phyloP scores from a whole-genome alignment of 192 early-diverging fungal species.

The Backusella westeae region DNA sequence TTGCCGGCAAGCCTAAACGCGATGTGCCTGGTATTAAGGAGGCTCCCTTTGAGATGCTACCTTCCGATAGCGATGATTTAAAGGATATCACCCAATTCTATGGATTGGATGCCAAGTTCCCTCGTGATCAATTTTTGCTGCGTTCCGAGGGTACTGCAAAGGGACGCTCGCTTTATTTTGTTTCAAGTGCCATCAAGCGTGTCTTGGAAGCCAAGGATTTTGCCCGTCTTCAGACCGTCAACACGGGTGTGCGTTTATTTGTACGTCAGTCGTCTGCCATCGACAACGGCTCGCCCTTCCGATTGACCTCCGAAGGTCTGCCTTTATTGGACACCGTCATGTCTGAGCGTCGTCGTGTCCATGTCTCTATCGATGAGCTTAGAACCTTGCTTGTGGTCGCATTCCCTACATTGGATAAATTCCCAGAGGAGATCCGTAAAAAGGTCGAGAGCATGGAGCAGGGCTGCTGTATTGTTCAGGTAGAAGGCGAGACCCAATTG shows the following conservation, averaged over 20 bases:
- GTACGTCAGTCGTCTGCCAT: slow-evolving; percentile 65
- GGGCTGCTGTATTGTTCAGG: slow-evolving; percentile 60
- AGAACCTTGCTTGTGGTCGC: slow-evolving; percentile 46
- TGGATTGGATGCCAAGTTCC: slow-evolving; percentile 73
- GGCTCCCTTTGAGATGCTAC: slow-evolving; percentile 86
- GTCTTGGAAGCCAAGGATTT: slow-evolving; percentile 64
- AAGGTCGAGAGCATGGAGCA: slow-evolving; percentile 21
- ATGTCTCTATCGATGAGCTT: slow-evolving; percentile 47
- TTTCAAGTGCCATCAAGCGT: slow-evolving; percentile 75
- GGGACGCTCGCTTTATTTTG: slow-evolving; percentile 81
- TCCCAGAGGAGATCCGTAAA: slow-evolving; percentile 12
- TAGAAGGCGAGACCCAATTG: slow-evolving; percentile 19
- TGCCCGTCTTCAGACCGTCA: slow-evolving; percentile 74
- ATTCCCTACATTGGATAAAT: slow-evolving; percentile 41
- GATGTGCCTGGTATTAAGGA: slow-evolving; percentile 61
- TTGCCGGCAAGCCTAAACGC: slow-evolving; percentile 37
- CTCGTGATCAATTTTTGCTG: slow-evolving; percentile 81
- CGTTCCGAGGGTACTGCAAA: slow-evolving; percentile 71
- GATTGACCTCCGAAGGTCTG: slow-evolving; percentile 67
- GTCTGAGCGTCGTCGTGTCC: slow-evolving; percentile 43
- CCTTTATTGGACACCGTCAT: slow-evolving; percentile 56
- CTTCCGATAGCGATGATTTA: slow-evolving; percentile 57
- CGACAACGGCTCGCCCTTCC: slow-evolving; percentile 56
- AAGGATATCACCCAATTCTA: slow-evolving; percentile 60
- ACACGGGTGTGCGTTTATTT: slow-evolving; percentile 92